These are phyloP conservation scores for Exophiala sp. DNA, from an alignment of 2,329 filamentous ascomycete species.

Conservation along the genomic window DNA sequence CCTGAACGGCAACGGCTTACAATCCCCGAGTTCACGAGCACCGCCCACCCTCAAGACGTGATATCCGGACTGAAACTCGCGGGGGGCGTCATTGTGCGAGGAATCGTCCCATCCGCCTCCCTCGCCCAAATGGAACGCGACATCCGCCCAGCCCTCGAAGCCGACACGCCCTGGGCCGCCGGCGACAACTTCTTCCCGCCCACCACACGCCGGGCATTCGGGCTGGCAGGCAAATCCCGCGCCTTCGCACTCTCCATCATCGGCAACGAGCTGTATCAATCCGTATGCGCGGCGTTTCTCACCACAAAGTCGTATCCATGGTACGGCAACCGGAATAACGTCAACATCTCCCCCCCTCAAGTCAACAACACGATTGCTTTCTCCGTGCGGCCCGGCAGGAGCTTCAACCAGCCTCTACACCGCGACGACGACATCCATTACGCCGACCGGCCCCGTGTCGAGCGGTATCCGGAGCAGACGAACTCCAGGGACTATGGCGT, in stretches of 20 bases:
- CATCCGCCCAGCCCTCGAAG: constrained; percentile 5
- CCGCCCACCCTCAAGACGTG: neutral
- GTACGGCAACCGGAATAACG: constrained; percentile 4
- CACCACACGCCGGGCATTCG: constrained; percentile 9
- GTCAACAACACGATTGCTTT: constrained; percentile 20
- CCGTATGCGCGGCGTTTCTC: constrained; percentile 28
- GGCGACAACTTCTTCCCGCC: constrained; percentile 13
- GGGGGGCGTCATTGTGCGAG: constrained; percentile 9
- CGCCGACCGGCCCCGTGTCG: neutral
- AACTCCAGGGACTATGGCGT: constrained; percentile 9
- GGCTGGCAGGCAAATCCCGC: constrained; percentile 8
- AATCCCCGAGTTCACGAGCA: too few relatives aligned
- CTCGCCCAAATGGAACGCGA: constrained; percentile 11
- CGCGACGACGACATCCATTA: constrained; percentile 13
- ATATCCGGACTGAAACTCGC: constrained; percentile 1
- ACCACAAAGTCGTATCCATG: constrained; percentile 23
- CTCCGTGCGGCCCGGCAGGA: constrained; percentile 12
- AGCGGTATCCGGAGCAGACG: constrained; percentile 3
- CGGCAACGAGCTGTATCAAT: constrained; percentile 29
- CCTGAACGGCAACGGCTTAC: too few relatives aligned
- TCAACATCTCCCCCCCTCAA: constrained; percentile 12
- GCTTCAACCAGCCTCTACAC: constrained; percentile 13
- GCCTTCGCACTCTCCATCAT: constrained; percentile 11
- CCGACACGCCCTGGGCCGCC: constrained; percentile 8
- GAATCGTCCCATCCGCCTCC: neutral